phyloP scores from a whole-genome alignment of 1,139 yeast species.

The Taphrina pruni region DNA sequence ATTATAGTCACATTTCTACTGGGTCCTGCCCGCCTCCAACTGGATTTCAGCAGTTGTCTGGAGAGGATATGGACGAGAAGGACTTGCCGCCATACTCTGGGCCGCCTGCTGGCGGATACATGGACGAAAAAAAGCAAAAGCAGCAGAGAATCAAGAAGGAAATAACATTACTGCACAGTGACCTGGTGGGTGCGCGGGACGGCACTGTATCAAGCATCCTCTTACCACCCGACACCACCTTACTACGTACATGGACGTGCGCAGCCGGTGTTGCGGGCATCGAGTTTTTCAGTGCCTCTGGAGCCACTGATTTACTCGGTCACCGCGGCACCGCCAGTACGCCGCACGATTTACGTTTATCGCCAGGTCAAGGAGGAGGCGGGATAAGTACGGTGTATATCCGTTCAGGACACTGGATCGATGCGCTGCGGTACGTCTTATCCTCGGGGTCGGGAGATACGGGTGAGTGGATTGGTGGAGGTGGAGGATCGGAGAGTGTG shows the following conservation, averaged over 20 bases:
- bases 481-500: background rate
- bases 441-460: background rate
- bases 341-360: background rate
- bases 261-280: constrained; percentile 7
- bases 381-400: background rate
- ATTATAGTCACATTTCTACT: too few species aligned
- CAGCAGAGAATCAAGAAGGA: constrained; percentile 1
- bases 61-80: background rate
- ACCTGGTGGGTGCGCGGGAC: background rate
- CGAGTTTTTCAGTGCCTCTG: background rate
- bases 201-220: background rate
- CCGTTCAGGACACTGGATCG: constrained; percentile 25
- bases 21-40: too few species aligned
- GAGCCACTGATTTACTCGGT: constrained; percentile 10
- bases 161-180: constrained; percentile 13
- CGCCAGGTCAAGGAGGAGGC: background rate
- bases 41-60: too few species aligned
- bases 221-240: constrained; percentile 11
- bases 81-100: constrained; percentile 19
- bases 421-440: background rate
- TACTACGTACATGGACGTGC: constrained; percentile 2
- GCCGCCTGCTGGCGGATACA: background rate
- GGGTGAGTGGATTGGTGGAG: constrained; percentile 1
- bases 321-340: constrained; percentile 2
- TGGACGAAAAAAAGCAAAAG: background rate